These are phyloP conservation scores for Yamadazyma takamatsuzukensis DNA, from an alignment of 805 yeast species.

Conservation along the genomic window DNA sequence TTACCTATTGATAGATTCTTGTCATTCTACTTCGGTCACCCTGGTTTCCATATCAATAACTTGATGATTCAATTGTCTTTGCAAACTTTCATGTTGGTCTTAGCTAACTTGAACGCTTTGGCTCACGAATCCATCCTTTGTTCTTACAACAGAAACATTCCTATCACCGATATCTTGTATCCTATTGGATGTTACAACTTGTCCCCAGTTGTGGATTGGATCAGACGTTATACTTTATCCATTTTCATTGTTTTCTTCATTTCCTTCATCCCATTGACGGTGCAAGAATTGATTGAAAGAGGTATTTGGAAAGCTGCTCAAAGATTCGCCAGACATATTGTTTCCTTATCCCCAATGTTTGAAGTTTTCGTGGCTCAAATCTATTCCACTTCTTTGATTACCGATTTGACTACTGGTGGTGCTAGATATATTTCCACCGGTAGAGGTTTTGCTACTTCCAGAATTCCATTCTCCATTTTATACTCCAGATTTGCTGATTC, in stretches of 20 bases:
- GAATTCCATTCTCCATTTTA: conserved; percentile 62
- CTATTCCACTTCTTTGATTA: conserved; percentile 65
- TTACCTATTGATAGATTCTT: conserved; percentile 74
- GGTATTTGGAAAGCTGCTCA: conserved; percentile 69
- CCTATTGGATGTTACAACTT: conserved; percentile 74
- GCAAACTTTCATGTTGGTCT: conserved; percentile 52
- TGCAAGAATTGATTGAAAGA: conserved; percentile 73
- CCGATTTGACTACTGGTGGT: conserved; percentile 72
- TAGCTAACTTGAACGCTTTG: conserved; percentile 61
- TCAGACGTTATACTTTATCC: conserved; percentile 67
- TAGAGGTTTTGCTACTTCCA: conserved; percentile 73
- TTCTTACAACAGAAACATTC: conserved; percentile 52
- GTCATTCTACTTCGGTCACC: conserved; percentile 81
- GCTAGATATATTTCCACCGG: conserved; percentile 83
- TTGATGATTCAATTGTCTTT: conserved; percentile 66
- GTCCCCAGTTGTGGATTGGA: conserved; percentile 70
- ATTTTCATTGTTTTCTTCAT: conserved; percentile 72
- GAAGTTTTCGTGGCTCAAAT: conserved; percentile 78
- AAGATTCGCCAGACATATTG: conserved; percentile 61
- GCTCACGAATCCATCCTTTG: conserved; percentile 62
- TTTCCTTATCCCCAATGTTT: conserved; percentile 71
- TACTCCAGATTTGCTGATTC: conserved; percentile 74
- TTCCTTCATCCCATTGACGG: conserved; percentile 70
- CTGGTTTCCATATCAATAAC: conserved; percentile 81
- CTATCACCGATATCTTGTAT: conserved; percentile 56